These are phyloP conservation scores for Blastocystis hominis DNA, from an alignment of 352 stramenopile species.

Conservation along the genomic window DNA sequence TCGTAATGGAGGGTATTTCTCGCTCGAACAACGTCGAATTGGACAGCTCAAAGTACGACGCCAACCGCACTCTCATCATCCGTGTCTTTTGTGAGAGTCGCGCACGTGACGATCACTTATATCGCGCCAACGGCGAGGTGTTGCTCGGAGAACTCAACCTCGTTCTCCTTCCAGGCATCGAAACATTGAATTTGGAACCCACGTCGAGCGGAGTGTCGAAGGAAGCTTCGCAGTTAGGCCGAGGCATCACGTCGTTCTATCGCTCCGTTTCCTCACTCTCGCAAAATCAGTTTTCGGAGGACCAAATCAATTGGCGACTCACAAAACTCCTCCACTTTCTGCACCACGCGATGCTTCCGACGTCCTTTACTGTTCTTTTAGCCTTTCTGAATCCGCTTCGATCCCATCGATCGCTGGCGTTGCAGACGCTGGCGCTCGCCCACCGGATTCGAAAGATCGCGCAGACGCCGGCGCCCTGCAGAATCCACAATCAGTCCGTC, in stretches of 20 bases:
- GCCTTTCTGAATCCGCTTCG: neutral
- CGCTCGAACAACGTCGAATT: neutral
- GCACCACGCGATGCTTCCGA: neutral
- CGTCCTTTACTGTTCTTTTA: neutral
- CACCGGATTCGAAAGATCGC: neutral
- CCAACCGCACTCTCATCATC: slow-evolving; percentile 18
- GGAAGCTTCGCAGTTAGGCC: neutral
- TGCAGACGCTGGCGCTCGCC: neutral
- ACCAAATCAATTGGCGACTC: neutral
- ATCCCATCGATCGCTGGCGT: neutral
- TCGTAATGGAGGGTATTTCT: neutral
- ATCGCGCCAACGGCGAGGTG: neutral
- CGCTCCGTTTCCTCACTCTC: neutral
- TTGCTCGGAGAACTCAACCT: slow-evolving; percentile 23
- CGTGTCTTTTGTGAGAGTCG: slow-evolving; percentile 41
- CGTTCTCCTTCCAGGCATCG: slow-evolving; percentile 29
- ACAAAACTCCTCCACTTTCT: slow-evolving; percentile 22
- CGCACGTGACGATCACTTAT: neutral
- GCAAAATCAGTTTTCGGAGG: too few species aligned
- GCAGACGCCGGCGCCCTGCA: neutral
- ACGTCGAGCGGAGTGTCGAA: neutral
- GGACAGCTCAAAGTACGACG: neutral
- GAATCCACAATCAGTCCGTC: neutral
- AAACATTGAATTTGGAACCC: slow-evolving; percentile 6
- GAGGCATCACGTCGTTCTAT: slow-evolving; percentile 12